Evolutionary conservation across 106 monocot species (phyloP), one percentile per base, ranked within the genome.

Genomic region (Chionographis japonica): DNA sequence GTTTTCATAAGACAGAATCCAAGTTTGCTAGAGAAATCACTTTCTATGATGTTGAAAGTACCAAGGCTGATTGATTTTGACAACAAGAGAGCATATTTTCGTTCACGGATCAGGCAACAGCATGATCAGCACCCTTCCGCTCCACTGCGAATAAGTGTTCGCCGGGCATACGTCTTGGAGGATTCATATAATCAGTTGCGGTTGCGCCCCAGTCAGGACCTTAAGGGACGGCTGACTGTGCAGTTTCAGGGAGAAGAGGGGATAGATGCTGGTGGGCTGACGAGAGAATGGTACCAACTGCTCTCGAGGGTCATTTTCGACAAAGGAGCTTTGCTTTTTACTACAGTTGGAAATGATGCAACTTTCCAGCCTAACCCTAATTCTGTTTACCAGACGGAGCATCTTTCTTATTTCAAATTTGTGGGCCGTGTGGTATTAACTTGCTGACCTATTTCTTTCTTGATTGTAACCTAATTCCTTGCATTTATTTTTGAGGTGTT

Each of bases 391-490:
- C 90, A 90, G 57, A 86, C 86, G 37, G 90, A 90, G 68, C 90
- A 90, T 80, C 77, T 90, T 57, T 90, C 90, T 2, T 90, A 86
- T 79, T 90, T 90, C 69, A 90, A 81, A 63, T 90, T 90, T 90
- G 81, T 86, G 6, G 90, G 90, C n/a, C 86, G 90, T 52, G 80
- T 90, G 86, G 90, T 90, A 77, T 64, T 61, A 13, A 15, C 41
- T 17, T 74, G 8, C 42, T 18, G 16, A 15, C 39, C 52, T 67
- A n/a, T 0, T 37, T 66, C 12, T 40, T 12, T 40, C 16, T 17
- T 61, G 37, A 20, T 67, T 52, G 9, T 42, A 36, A 4, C 16
- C 6, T 68, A 39, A 58, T 64, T 53, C 54, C 50, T 37, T 58
- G 56, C 61, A 19, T 42, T 3, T 18, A 64, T 10, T 37, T 40